These are phyloP conservation scores for Aureobasidium sp. DNA, from an alignment of 2,329 filamentous ascomycete species.

Conservation along the genomic window DNA sequence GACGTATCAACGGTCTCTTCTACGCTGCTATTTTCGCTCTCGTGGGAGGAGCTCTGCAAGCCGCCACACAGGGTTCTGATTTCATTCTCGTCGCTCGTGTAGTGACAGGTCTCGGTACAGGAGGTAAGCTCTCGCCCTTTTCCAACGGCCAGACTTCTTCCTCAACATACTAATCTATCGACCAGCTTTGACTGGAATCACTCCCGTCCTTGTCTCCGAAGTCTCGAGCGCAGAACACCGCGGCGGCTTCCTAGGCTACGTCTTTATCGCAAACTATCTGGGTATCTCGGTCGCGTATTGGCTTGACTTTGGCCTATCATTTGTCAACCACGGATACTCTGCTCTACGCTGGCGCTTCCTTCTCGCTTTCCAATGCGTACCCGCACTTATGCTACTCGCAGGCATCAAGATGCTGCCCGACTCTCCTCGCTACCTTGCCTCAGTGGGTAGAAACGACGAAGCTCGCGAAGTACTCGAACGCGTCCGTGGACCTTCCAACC, in stretches of 20 bases:
- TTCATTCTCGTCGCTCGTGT: constrained; percentile 58
- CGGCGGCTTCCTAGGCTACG: constrained; percentile 53
- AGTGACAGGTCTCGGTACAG: constrained; percentile 59
- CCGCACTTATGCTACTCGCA: constrained; percentile 44
- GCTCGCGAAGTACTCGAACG: constrained; percentile 32
- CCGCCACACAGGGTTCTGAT: constrained; percentile 48
- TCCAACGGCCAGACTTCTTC: neutral
- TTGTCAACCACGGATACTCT: constrained; percentile 29
- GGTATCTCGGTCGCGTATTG: constrained; percentile 44
- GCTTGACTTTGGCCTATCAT: constrained; percentile 42
- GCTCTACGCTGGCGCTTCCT: constrained; percentile 31
- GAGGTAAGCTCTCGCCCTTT: constrained; percentile 32
- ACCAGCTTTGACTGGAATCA: constrained; percentile 51
- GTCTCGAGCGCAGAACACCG: constrained; percentile 52
- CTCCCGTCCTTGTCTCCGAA: constrained; percentile 56
- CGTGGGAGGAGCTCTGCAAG: constrained; percentile 55
- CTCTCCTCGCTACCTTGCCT: constrained; percentile 43
- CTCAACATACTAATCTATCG: constrained; percentile 5
- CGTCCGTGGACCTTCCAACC: constrained; percentile 38
- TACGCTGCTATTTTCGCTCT: constrained; percentile 54
- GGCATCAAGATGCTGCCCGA: constrained; percentile 51
- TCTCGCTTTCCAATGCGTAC: constrained; percentile 46
- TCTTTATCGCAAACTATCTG: constrained; percentile 60
- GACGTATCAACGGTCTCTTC: constrained; percentile 59
- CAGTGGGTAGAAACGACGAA: constrained; percentile 33